phyloP scores from a whole-genome alignment of 768 basidiomycete species.

The Xerocomellus intermedius region DNA sequence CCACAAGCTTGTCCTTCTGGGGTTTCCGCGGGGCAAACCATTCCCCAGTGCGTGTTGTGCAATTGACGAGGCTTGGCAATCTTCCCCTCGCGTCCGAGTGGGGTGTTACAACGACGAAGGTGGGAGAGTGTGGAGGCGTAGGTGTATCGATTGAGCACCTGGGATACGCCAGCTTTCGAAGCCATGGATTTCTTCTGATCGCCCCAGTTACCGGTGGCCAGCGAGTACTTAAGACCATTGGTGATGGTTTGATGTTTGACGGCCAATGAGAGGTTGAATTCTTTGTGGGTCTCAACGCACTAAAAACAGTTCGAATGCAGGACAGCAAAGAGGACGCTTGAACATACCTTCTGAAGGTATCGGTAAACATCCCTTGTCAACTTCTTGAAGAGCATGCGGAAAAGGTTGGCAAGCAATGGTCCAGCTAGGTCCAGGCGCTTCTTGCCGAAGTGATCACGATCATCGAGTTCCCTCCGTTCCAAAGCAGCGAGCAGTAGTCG shows the following conservation, averaged over 20 bases:
- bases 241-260: constrained; percentile 98
- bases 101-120: constrained; percentile 96
- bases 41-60: constrained; percentile 99
- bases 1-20: constrained; percentile 99
- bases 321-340: neutral
- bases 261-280: constrained; percentile 87
- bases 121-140: constrained; percentile 98
- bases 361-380: constrained; percentile 96
- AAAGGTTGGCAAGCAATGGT: constrained; percentile 92
- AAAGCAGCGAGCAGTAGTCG: constrained; percentile 90
- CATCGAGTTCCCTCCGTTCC: constrained; percentile 93
- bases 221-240: constrained; percentile 95
- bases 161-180: constrained; percentile 96
- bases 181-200: constrained; percentile 99
- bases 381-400: constrained; percentile 97
- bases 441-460: constrained; percentile 99
- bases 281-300: constrained; percentile 96
- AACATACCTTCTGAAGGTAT: constrained; percentile 87
- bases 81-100: constrained; percentile 96
- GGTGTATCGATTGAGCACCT: constrained; percentile 97
- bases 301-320: constrained; percentile 32
- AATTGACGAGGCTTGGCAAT: constrained; percentile 99
- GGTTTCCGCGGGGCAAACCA: constrained; percentile 99
- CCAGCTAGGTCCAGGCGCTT: constrained; percentile 96
- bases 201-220: constrained; percentile 99